Evolutionary conservation across 371 early-diverging fungal genomes (phyloP), one percentile per base, ranked within the genome.

Genomic region (Saksenaea vasiformis): DNA sequence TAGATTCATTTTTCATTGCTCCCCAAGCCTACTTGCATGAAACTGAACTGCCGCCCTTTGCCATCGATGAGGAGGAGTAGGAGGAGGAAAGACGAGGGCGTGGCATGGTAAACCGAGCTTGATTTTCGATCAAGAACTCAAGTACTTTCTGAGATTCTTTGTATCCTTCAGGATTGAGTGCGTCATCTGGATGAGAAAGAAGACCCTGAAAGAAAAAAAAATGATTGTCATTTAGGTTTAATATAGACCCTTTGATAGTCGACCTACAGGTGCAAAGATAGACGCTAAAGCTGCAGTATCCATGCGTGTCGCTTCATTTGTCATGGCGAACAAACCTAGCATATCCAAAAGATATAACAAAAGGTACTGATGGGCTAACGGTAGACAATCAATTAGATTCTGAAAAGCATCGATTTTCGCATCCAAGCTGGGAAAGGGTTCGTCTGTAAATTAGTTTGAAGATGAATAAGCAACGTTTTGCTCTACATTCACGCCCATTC

Each of bases 281-380:
- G 85, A 79, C 5, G 89, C 85, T 22, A 88, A 60, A 27, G 84
- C 81, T 15, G 81, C 73, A 1, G 78, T 66, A 61, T 83, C 80
- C 89, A 88, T 88, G 22, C 83, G 76, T 19, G 85, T 87, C 19
- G 68, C 66, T 13, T 76, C 76, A 17, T 73, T 76, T 47, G 82
- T 76, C 24, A 76, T 61, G 11, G 85, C 77, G 58, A 88, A 87
- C 13, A 85, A 54, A 3, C 79, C 74, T 4, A 88, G 66, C 44
- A 88, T 63, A 64, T 89, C 87, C 54, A 89, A 64, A 5, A 89
- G 65, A 57, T 89, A 89, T 28, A 87, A 69, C 26, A 89, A 65
- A 2, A 89, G 69, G 38, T 82, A 80, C 35, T 85, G 82, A 63
- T 89, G 80, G 2, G 78, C 79, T 27, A 76, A 62, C 10, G 87